phyloP scores from a whole-genome alignment of 257 asterid species.

The Craterostigma plantagineum region DNA sequence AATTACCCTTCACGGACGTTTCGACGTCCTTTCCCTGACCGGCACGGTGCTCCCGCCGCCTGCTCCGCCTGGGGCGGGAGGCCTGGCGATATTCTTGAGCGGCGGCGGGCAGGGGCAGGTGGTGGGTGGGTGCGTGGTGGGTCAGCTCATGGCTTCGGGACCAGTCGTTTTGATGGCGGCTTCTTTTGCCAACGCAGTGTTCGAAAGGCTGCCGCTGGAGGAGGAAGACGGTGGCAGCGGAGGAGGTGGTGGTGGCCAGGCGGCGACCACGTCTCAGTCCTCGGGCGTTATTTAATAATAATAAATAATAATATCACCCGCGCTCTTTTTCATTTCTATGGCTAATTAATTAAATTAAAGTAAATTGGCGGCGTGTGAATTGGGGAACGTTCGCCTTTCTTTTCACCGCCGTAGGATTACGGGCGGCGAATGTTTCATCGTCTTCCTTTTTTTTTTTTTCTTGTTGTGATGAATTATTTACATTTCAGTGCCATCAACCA shows the following conservation, averaged over 20 bases:
- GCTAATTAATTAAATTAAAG: no score
- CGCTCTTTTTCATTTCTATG: no score
- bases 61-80: not conserved
- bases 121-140: conserved; percentile 1
- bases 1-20: not conserved
- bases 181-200: conserved; percentile 1
- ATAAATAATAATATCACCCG: no score
- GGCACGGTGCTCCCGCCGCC: conserved; percentile 1
- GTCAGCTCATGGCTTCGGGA: not conserved
- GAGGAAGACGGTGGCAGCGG: not conserved
- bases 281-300: not conserved
- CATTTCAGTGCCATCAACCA: no score
- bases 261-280: not conserved
- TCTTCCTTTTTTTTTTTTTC: no score
- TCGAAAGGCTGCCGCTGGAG: not conserved
- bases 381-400: no score
- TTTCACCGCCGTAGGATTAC: no score
- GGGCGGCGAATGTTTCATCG: no score
- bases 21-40: not conserved
- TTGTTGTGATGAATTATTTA: no score
- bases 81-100: not conserved
- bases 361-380: no score
- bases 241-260: not conserved
- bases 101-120: not conserved
- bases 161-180: not conserved